Evolutionary conservation across 805 yeast genomes (phyloP).

Genomic region (Candida tallmaniae): DNA sequence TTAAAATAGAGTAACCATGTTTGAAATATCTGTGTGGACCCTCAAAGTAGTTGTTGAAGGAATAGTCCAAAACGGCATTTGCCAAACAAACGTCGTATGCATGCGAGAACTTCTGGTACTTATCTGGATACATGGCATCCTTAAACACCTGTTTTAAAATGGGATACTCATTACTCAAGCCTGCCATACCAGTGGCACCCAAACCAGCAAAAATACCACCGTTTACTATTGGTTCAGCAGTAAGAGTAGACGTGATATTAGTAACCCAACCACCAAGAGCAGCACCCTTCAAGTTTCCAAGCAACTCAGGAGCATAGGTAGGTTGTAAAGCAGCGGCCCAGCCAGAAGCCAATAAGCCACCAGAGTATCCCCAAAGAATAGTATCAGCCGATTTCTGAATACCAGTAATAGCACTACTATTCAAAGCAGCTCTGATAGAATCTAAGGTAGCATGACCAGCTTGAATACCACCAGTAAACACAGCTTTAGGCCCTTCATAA

Average conservation of each 20-base stretch:
- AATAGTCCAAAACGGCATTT: conserved; percentile 4
- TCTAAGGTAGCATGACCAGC: conserved; percentile 29
- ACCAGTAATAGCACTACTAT: conserved; percentile 15
- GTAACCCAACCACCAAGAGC: conserved; percentile 35
- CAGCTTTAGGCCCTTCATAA: conserved; percentile 29
- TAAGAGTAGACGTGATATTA: conserved; percentile 26
- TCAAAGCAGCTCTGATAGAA: conserved; percentile 24
- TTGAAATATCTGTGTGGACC: conserved; percentile 5
- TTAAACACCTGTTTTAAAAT: conserved; percentile 7
- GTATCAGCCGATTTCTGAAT: conserved; percentile 15
- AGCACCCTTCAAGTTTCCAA: conserved; percentile 21
- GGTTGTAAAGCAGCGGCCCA: conserved; percentile 38
- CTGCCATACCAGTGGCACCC: conserved; percentile 24
- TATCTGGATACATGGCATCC: conserved; percentile 6
- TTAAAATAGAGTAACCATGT: conserved; percentile 14
- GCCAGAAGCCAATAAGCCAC: conserved; percentile 34
- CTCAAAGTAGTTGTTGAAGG: conserved; percentile 2
- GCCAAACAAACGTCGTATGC: conserved; percentile 4
- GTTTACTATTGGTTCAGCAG: conserved; percentile 13
- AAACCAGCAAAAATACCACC: conserved; percentile 28
- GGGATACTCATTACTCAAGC: conserved; percentile 30
- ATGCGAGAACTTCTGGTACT: conserved; percentile 4
- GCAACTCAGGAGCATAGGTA: conserved; percentile 30
- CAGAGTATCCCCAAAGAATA: conserved; percentile 34
- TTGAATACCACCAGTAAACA: conserved; percentile 28